Base-by-base conservation (phyloP, 176 grass and related monocot species). In the Microstegium vimineum region DNA sequence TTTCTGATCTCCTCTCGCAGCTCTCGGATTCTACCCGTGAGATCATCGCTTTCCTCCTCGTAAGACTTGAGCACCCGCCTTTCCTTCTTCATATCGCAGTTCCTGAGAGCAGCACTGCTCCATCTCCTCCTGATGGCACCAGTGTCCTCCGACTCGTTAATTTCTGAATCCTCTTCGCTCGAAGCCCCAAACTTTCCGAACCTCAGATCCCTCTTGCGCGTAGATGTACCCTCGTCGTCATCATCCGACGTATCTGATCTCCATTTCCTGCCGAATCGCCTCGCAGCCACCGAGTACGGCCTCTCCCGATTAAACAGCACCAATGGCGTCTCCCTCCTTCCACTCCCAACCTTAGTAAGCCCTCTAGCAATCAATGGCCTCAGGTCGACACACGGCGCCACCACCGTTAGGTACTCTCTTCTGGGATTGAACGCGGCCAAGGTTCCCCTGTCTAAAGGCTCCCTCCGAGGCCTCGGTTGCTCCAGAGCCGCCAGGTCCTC, bases 31-130 rank as follows among this genome's bases (percentile, higher is more conserved):
- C 88, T 90, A 33, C 76, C 86, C 2, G 60, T n/a, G 6, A 77
- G n/a, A 72, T 87, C 76, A 72, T n/a, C 54, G 17, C 51, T 78
- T 78, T 87, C 87, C 25, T 87, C 86, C 8, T 81, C 83, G 4
- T 76, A 70, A 13, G 66, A 84, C 89, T 81, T 91, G 76, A 80
- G 85, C 20, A 71, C 71, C 54, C 84, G 83, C 66, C 85, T 92
- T 31, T 91, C 90, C 59, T 82, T 88, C 87, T 98, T 95, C 78
- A 72, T 79, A 79, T 98, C 90, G 13, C 65, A 84, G 61, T 90
- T 89, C 81, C 90, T 93, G 40, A 93, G 73, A 80, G 87, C 92
- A 84, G 92, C 92, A 69, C 52, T 84, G 84, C 90, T 93, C 82
- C 91, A 90, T 79, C 86, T 93, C 66, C 87, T 89, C 73, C 81